Evolutionary conservation across 2,329 filamentous ascomycete species (phyloP), one percentile per base, ranked within the genome.

Genomic region (Fusarium duplospermum): DNA sequence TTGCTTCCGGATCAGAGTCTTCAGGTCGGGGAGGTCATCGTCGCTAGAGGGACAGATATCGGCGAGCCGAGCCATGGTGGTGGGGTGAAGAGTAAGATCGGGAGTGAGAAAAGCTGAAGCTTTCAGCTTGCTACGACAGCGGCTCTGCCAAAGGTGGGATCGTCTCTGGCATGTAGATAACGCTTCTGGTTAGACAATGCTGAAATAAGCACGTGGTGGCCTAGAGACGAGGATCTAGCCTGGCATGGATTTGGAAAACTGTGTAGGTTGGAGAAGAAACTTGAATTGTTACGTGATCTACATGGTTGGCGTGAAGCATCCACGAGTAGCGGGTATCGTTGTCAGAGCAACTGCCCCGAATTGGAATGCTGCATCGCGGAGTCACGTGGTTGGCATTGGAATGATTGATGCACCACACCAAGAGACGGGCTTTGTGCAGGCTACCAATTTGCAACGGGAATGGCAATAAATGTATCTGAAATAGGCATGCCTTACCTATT

Each of bases 21-120:
- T 79, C 27, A 85, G 66, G 36, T 84, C 83, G 2, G 85, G 84
- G 29, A 86, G 81, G 36, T 86, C 85, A 47, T 87, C 84, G 22
- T 86, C 83, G 62, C 81, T 82, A 20, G 81, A 81, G 50, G 76
- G 72, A 58, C 66, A 78, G 56, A 73, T 77, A 8, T 82, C 77
- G 33, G 76, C 74, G 13, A 81, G 72, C 27, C 77, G 77, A 60
- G 79, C 75, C 81, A 82, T 82, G 24, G 29, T 66, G 38, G n/a
- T 38, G 8, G 42, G 14, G 50, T 50, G 24, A 18, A 31, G 24
- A 14, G 61, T 42, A 40, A 27, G n/a, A 62, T 27, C 29, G 14
- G 42, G n/a, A 6, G 31, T 14, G 16, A 20, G 22, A 31, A 20
- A 31, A 22, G 56, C 52, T 57, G 40, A 13, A 27, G 22, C 54